phyloP scores from a whole-genome alignment of 2,329 filamentous ascomycete species.

The Colletotrichum lindemuthianum region DNA sequence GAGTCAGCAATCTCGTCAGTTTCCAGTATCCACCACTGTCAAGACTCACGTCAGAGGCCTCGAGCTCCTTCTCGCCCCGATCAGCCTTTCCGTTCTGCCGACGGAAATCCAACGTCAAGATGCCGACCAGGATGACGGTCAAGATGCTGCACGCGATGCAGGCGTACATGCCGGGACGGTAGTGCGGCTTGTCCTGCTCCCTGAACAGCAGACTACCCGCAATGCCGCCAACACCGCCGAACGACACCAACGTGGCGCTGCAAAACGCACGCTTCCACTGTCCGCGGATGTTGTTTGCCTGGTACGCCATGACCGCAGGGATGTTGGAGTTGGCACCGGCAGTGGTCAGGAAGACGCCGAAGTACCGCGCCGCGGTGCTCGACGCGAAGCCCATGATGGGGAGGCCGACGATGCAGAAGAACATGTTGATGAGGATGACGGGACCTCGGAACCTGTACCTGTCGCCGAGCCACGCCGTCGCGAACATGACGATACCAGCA shows the following conservation, averaged over 20 bases:
- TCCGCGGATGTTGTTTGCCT: slow-evolving; percentile 87
- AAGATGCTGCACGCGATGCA: slow-evolving; percentile 62
- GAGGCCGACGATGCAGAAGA: slow-evolving; percentile 74
- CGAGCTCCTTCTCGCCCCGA: slow-evolving; percentile 62
- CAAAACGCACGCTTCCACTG: slow-evolving; percentile 90
- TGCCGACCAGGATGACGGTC: slow-evolving; percentile 55
- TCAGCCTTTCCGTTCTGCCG: slow-evolving; percentile 61
- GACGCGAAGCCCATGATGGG: slow-evolving; percentile 76
- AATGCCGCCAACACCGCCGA: slow-evolving; percentile 83
- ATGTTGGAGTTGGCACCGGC: slow-evolving; percentile 83
- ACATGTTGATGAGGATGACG: slow-evolving; percentile 72
- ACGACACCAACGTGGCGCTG: slow-evolving; percentile 78
- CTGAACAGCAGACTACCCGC: slow-evolving; percentile 79
- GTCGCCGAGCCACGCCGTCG: slow-evolving; percentile 72
- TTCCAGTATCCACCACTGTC: neutral
- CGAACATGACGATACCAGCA: slow-evolving; percentile 70
- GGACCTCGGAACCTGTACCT: slow-evolving; percentile 73
- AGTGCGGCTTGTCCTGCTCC: slow-evolving; percentile 61
- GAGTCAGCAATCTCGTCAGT: slow-evolving; percentile 4
- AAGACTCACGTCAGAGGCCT: slow-evolving; percentile 58
- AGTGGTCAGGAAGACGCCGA: slow-evolving; percentile 80
- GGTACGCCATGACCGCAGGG: slow-evolving; percentile 79
- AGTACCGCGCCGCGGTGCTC: slow-evolving; percentile 69
- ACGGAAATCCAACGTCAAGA: slow-evolving; percentile 54
- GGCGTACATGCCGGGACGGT: slow-evolving; percentile 65